Percentiles rank a stretch among this genome's conserved stretches.
Conservation (phyloP, 768 basidiomycete species). For the Kwoniella newhampshirensis region DNA sequence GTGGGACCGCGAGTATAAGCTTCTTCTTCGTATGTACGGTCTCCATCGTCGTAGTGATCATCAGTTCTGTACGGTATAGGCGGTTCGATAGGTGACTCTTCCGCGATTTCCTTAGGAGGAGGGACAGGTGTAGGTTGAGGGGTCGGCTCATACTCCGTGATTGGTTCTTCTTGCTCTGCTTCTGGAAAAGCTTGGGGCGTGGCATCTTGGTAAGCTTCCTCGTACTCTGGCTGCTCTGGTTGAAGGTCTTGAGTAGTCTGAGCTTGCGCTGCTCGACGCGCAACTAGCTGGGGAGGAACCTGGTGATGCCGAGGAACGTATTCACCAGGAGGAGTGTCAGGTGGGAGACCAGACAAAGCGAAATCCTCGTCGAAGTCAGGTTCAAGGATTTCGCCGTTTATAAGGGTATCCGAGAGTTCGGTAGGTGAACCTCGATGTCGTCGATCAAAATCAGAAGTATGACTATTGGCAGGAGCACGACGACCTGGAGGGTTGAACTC, state of each 20-base stretch:
- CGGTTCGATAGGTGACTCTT: constrained; percentile 10
- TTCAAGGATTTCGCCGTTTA: constrained; percentile 30
- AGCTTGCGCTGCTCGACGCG: constrained; percentile 4
- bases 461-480: constrained; percentile 39
- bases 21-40: constrained; percentile 23
- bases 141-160: constrained; percentile 16
- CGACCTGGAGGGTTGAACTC: constrained; percentile 25
- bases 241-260: constrained; percentile 6
- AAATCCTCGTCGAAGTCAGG: constrained; percentile 46
- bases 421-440: constrained; percentile 16
- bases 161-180: constrained; percentile 13
- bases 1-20: constrained; percentile 11
- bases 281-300: constrained; percentile 32
- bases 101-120: constrained; percentile 5
- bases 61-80: constrained; percentile 32
- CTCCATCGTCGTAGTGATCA: constrained; percentile 15
- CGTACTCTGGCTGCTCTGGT: constrained; percentile 7
- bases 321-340: constrained; percentile 36
- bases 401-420: constrained; percentile 25
- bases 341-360: constrained; percentile 44
- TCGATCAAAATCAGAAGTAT: constrained; percentile 24
- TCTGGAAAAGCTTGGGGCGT: constrained; percentile 12
- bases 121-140: constrained; percentile 7
- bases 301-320: constrained; percentile 21
- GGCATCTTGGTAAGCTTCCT: neutral